Percentiles rank a stretch among this genome's conserved stretches.
Conservation (phyloP, 108 stramenopile species). For the Skeletonema tropicum region DNA sequence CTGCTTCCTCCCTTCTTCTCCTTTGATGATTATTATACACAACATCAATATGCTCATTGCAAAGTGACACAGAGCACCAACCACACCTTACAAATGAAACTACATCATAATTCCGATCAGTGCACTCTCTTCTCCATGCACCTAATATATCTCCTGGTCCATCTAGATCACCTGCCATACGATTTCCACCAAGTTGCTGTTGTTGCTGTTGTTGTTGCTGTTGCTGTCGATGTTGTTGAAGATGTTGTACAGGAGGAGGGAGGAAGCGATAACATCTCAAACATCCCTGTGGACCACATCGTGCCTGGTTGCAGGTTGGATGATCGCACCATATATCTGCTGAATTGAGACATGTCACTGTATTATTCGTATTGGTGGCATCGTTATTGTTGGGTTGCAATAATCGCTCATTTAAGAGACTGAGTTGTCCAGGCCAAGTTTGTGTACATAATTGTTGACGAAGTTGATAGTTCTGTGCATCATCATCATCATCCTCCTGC, state of each 20-base stretch:
- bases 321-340: slow-evolving; percentile 45
- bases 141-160: no score
- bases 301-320: slow-evolving; percentile 17
- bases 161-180: no score
- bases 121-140: no score
- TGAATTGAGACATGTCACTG: slow-evolving; percentile 26
- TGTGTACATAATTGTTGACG: slow-evolving; percentile 23
- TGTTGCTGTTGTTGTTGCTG: no score
- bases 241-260: slow-evolving; percentile 9
- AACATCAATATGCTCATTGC: no score
- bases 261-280: slow-evolving; percentile 34
- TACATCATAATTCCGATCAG: no score
- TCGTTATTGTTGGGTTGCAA: slow-evolving; percentile 3
- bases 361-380: background rate
- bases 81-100: no score
- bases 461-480: background rate
- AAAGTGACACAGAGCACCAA: no score
- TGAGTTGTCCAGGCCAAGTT: slow-evolving; percentile 32
- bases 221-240: slow-evolving; percentile 19
- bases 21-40: no score
- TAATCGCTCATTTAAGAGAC: background rate
- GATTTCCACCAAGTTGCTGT: no score
- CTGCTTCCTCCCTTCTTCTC: no score
- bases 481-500: no score
- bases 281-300: slow-evolving; percentile 39